Evolutionary conservation across 495 filamentous ascomycete genomes (phyloP), one percentile per base, ranked within the genome.

Genomic region (Pyronema omphalodes): DNA sequence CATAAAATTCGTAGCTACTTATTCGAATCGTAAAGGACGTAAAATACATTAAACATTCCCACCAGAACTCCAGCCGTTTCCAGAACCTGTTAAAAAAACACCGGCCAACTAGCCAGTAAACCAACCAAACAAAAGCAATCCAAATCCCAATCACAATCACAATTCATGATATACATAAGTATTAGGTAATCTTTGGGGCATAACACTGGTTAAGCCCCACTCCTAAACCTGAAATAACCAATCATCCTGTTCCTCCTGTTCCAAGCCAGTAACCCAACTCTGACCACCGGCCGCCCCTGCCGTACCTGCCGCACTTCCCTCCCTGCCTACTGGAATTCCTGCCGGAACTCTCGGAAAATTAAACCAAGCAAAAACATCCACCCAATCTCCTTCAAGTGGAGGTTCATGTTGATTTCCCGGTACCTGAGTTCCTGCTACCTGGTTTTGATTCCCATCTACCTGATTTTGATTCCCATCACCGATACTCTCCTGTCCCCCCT

Each of bases 311-410:
- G 23, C 23, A 29, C 23, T 60, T 8, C 55, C 39, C 39, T 55
- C 52, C 6, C 58, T 52, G 0, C 58, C 60, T 40, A 48, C 51
- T 17, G 55, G 23, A 29, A 29, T 36, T 8, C 58, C 60, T 17
- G 44, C 48, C 37, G 60, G 45, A 35, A 63, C 61, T 37, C 85
- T 71, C 3, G 87, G 87, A 44, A 91, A 76, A 67, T 93, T 93
- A 71, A 93, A 94, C 69, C 88, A 93, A 56, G 88, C 84, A 65
- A 94, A 94, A 1, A 93, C 84, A 62, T 94, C 86, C n/a, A 93
- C 69, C 60, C 88, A 93, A 59, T 93, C 87, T 70, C 53, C 54
- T 54, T 57, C 55, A 50, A 37, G 39, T 55, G n/a, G 55, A 5
- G 23, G 2, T 2, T 29, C 23, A 2, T 29, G 23, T 29, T 29